phyloP scores from a whole-genome alignment of 73 alveolate species.

The Paramecium primaurelia region DNA sequence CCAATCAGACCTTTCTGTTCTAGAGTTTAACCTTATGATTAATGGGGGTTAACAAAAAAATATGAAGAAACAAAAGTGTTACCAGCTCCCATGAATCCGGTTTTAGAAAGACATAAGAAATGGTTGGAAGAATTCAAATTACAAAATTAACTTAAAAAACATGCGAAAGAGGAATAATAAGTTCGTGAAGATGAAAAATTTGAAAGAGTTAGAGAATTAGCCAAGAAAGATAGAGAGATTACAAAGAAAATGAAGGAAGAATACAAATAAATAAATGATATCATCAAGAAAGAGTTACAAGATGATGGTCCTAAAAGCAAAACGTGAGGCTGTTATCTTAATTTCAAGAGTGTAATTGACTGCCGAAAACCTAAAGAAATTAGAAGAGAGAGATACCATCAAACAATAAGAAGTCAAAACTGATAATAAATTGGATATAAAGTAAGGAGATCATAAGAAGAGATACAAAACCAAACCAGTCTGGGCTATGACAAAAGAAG shows the following conservation, averaged over 20 bases:
- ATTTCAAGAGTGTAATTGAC: conserved; percentile 63
- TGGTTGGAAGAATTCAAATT: conserved; percentile 57
- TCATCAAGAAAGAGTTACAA: conserved; percentile 33
- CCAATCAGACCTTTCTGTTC: conserved; percentile 77
- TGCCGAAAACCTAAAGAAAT: conserved; percentile 73
- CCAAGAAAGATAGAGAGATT: conserved; percentile 59
- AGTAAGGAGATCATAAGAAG: neutral
- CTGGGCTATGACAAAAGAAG: conserved; percentile 84
- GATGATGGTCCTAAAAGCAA: conserved; percentile 26
- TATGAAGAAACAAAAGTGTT: neutral
- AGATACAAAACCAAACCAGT: conserved; percentile 72
- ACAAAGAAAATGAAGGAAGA: conserved; percentile 65
- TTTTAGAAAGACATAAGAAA: conserved; percentile 61
- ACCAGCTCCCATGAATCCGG: conserved; percentile 16
- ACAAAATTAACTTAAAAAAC: conserved; percentile 67
- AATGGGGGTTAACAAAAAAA: conserved; percentile 76
- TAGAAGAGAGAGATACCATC: conserved; percentile 28
- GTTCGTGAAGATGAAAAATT: conserved; percentile 63
- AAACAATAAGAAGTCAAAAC: neutral
- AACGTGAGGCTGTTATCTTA: neutral
- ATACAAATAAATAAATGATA: conserved; percentile 49
- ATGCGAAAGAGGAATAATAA: conserved; percentile 69
- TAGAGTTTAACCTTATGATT: conserved; percentile 74
- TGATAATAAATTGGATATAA: neutral
- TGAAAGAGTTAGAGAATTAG: conserved; percentile 63